Evolutionary conservation across 1,284 basidiomycete genomes (phyloP).

Genomic region (Moesziomyces sp.): DNA sequence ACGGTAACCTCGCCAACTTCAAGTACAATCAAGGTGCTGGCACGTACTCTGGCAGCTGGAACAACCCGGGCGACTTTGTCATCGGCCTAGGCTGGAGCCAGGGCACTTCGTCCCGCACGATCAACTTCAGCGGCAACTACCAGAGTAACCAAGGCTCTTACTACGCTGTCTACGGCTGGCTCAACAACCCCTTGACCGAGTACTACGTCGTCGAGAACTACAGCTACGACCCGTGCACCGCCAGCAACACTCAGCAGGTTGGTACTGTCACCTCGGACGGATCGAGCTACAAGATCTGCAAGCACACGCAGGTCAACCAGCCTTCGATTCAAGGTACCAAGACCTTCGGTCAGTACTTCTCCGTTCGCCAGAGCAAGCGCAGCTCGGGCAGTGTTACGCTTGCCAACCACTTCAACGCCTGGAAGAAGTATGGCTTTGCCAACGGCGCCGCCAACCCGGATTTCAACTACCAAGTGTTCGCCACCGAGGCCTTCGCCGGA

Average conservation of each 20-base stretch:
- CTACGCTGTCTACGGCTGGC: constrained; percentile 41
- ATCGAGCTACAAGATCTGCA: constrained; percentile 36
- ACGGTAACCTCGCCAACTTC: constrained; percentile 32
- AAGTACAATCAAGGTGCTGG: constrained; percentile 20
- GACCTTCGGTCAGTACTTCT: constrained; percentile 37
- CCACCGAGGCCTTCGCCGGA: constrained; percentile 37
- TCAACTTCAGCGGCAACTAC: constrained; percentile 37
- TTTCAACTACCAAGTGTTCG: constrained; percentile 46
- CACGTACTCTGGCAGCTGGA: constrained; percentile 29
- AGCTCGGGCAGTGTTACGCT: constrained; percentile 28
- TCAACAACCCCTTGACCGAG: constrained; percentile 35
- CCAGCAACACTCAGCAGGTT: constrained; percentile 7
- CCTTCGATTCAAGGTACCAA: constrained; percentile 45
- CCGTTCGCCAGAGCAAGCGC: constrained; percentile 27
- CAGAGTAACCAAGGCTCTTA: constrained; percentile 26
- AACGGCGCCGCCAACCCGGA: constrained; percentile 23
- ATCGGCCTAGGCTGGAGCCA: constrained; percentile 30
- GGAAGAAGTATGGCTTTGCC: constrained; percentile 37
- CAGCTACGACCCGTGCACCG: constrained; percentile 32
- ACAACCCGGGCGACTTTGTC: constrained; percentile 34
- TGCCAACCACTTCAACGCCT: constrained; percentile 37
- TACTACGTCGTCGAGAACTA: constrained; percentile 47
- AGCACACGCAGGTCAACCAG: constrained; percentile 40
- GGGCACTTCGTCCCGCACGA: constrained; percentile 13
- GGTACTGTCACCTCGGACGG: constrained; percentile 33